These are phyloP conservation scores for Cladorrhinum samala DNA, from an alignment of 495 filamentous ascomycete genomes.

Conservation along the genomic window DNA sequence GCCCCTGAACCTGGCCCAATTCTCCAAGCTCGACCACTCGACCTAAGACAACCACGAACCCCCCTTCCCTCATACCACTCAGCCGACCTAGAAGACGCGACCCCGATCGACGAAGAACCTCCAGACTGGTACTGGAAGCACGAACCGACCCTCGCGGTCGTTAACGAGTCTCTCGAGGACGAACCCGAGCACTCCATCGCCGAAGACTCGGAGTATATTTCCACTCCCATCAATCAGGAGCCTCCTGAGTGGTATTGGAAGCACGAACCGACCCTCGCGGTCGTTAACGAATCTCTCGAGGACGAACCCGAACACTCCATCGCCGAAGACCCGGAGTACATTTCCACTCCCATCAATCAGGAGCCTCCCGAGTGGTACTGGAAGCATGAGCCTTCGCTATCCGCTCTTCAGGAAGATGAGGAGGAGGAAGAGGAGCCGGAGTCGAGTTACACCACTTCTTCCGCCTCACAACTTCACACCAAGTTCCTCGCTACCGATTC, in stretches of 20 bases:
- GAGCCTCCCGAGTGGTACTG: constrained; percentile 13
- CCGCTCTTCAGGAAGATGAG: constrained; percentile 1
- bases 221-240: not conserved
- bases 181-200: no score
- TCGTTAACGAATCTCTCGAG: no score
- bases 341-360: not conserved
- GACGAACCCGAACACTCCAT: no score
- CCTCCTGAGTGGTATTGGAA: constrained; percentile 15
- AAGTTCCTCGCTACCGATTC: no score
- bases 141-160: constrained; percentile 13
- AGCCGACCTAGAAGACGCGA: constrained; percentile 3
- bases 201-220: not conserved
- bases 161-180: no score
- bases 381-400: constrained; percentile 14
- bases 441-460: not conserved
- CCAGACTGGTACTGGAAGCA: constrained; percentile 17
- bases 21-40: no score
- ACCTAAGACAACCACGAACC: not conserved
- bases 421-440: not conserved
- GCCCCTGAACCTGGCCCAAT: not conserved
- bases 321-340: not conserved
- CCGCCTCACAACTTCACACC: no score
- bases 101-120: constrained; percentile 12
- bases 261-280: constrained; percentile 15
- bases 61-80: not conserved